Base-by-base conservation (phyloP, 176 grass and related monocot genomes). In the Cocos nucifera region DNA sequence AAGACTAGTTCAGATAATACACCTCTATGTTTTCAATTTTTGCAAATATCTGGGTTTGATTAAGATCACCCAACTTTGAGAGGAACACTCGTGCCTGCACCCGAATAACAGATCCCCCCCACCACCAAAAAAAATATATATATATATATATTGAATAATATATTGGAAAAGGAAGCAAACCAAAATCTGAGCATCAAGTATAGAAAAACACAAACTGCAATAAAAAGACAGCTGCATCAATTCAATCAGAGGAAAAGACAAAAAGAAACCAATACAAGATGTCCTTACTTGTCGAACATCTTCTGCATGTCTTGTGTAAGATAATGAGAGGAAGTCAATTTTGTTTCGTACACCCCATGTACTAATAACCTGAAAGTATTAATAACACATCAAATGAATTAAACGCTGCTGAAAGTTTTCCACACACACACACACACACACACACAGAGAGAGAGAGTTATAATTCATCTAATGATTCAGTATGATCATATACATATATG, bases 21-120 rank as follows among this genome's bases (percentile, higher is more conserved):
- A 99, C 94, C 94, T 99, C 94, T 51, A 89, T 73, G 58, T 92
- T 99, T 75, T 99, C 94, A 63, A 93, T 93, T 81, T 99, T 99
- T 19, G 94, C 94, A 79, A 93, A 92, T 66, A 99, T 99, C 71
- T 89, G 85, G 66, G 94, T 93, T 66, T 99, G 94, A n/a, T 70
- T 66, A 25, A 99, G 85, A 83, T 92, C 88, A 23, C 88, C 94
- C 65, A 92, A 83, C 51, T 71, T 93, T 15, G 88, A 93, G 22
- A 98, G 82, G 56, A 72, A 92, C 35, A 86, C 85, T 3, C 94
- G 69, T 56, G 94, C 94, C 94, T 98, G 78, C 21, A 52, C 26
- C 51, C 30, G 4, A 65, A 30, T 19, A 53, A 55, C 54, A 56
- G 2, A n/a, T 2, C 39, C 27, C 51, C n/a, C 6, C 29, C 23